Evolutionary conservation across 1,284 basidiomycete genomes (phyloP), one percentile per base, ranked within the genome.

Genomic region (Lentinula novae-zelandiae): DNA sequence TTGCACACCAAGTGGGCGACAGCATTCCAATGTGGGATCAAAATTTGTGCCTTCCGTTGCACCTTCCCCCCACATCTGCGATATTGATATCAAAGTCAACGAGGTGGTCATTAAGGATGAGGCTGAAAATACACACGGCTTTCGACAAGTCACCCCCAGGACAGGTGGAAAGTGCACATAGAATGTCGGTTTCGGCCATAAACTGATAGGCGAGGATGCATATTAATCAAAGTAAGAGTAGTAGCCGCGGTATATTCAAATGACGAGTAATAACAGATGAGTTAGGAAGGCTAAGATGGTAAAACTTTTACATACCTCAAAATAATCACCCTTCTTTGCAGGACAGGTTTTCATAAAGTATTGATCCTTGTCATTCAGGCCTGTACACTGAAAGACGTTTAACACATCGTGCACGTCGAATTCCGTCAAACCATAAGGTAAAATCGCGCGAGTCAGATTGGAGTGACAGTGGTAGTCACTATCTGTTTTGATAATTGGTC

Each of bases 371-470:
- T 54, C 53, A 10, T 54, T 54, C 5, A 54, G 39, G 17, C 53
- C 53, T 5, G 53, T 54, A 22, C 53, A 54, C n/a, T 54, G 53
- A 5, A 54, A 54, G 5, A 54, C 53, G 17, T 54, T 54, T 15
- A 54, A 54, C 36, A 54, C 53, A 39, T 54, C 53, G 20, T 54
- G 53, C n/a, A 54, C 53, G 17, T 54, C 53, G 22, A 54, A 54
- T n/a, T 54, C 53, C 17, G 53, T 54, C 22, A 54, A n/a, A 13
- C 53, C 53, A 22, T 54, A 54, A 20, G 53, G 53, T 22, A 42
- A 12, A 22, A 54, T n/a, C 22, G 53, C 53, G 20, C 53, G 53
- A 31, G 53, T 54, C 12, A 54, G 53, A 22, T 54, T 54, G 38
- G 53, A 54, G 27, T 54, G 53, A 39, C 53, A 54, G 39, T 54